These are phyloP conservation scores for Podochytrium sp. DNA, from an alignment of 192 early-diverging fungal species.

Conservation along the genomic window DNA sequence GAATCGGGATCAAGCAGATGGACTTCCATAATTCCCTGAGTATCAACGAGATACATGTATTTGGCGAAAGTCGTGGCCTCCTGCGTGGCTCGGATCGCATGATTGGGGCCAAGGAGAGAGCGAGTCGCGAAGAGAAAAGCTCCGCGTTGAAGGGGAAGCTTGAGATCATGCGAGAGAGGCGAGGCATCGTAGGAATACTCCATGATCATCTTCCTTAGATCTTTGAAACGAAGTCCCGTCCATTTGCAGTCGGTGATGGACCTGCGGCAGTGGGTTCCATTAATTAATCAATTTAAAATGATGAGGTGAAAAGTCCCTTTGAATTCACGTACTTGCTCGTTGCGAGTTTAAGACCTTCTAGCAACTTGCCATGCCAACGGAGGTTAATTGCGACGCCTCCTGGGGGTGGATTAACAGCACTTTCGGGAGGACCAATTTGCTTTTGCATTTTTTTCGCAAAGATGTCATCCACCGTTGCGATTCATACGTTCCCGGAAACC, in stretches of 20 bases:
- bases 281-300: too few relatives aligned
- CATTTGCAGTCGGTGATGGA: not conserved
- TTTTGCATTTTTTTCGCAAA: not conserved
- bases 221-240: not conserved
- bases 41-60: not conserved
- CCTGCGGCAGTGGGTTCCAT: too few relatives aligned
- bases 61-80: not conserved
- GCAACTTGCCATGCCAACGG: not conserved
- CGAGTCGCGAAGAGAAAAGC: not conserved
- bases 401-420: not conserved
- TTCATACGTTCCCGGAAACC: constrained; percentile 32
- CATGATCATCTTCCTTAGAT: not conserved
- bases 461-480: not conserved
- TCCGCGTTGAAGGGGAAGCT: not conserved
- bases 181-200: not conserved
- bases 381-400: not conserved
- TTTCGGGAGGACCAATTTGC: not conserved
- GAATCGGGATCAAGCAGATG: not conserved
- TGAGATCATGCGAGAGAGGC: not conserved
- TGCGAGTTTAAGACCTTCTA: not conserved
- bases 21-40: not conserved
- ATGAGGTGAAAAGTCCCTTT: too few relatives aligned
- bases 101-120: not conserved
- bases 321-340: too few relatives aligned
- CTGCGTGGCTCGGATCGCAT: not conserved